Evolutionary conservation across 176 grass and related monocot genomes (phyloP), one percentile per base, ranked within the genome.

Genomic region (Hyparrhenia diplandra): DNA sequence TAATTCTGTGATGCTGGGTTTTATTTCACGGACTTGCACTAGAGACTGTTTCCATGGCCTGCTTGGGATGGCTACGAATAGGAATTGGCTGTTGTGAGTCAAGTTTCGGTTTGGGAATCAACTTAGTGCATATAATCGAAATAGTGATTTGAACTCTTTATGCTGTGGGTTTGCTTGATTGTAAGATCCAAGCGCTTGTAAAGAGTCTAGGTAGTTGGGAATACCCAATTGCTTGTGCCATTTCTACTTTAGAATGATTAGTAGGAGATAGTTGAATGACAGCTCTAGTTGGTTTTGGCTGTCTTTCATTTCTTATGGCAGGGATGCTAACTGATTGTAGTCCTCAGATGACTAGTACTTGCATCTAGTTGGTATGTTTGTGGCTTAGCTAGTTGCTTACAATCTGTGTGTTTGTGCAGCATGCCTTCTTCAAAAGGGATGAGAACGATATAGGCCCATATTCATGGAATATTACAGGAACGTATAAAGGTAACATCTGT

Each of bases 381-480:
- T 3, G 37, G 40, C 74, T 45, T 20, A 41, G 17, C 23, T 67
- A n/a, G 29, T 71, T 88, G 16, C 54, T 83, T 41, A 23, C 82
- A 35, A 69, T 45, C 49, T 31, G 20, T 61, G 46, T 67, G 29
- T 80, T 78, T 80, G 27, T 85, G 32, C 86, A 94, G 92, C 87
- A 89, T 64, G 77, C 86, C 11, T 92, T 96, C 73, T 85, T 90
- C 75, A 96, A 96, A 87, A 88, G 88, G 77, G 93, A 92, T 54
- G 93, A 96, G 45, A 89, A 83, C 54, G 93, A 96, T 57, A 69
- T 90, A 60, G 92, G 87, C 54, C 90, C 90, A 0, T 92, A 96
- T 90, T 96, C 90, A 57, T 96, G 93, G 93, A 96, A 96, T 78
- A 96, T 96, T 84, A 92, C 93, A 42, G 93, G 93, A 86, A 96